Evolutionary conservation across 1,284 basidiomycete genomes (phyloP).

Genomic region (Omphalotus olearius): DNA sequence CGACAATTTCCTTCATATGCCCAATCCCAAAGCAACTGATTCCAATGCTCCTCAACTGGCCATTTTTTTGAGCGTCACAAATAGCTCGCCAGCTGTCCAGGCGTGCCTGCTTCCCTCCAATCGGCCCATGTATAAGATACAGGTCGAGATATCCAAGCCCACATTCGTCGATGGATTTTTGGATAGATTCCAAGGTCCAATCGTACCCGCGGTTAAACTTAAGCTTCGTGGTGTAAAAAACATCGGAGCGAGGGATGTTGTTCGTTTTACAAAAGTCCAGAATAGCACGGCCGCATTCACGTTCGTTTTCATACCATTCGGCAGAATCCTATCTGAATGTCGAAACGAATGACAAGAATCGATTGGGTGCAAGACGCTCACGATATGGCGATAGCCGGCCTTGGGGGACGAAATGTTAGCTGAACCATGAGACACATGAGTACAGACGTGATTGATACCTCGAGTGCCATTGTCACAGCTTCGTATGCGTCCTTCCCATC

Average conservation of each 20-base stretch:
- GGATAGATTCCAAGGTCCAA: constrained; percentile 44
- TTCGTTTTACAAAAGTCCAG: constrained; percentile 47
- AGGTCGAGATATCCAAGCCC: constrained; percentile 62
- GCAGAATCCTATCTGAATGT: constrained; percentile 42
- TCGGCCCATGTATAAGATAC: constrained; percentile 67
- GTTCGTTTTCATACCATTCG: constrained; percentile 70
- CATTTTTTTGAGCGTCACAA: constrained; percentile 54
- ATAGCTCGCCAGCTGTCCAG: constrained; percentile 55
- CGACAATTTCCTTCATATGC: constrained; percentile 61
- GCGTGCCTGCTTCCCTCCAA: constrained; percentile 46
- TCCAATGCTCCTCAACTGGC: constrained; percentile 60
- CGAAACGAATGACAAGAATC: constrained; percentile 11
- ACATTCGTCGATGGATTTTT: constrained; percentile 49
- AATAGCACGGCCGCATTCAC: constrained; percentile 57
- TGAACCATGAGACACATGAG: background rate
- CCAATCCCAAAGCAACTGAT: constrained; percentile 68
- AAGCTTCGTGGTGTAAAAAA: constrained; percentile 72
- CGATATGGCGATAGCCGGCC: constrained; percentile 66
- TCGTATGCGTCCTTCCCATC: constrained; percentile 52
- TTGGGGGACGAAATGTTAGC: constrained; percentile 19
- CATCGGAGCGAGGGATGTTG: constrained; percentile 44
- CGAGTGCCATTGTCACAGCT: constrained; percentile 57
- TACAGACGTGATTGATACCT: constrained; percentile 33
- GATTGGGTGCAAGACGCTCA: constrained; percentile 30
- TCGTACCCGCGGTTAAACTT: constrained; percentile 54